These are phyloP conservation scores for Myotisia sp. DNA, from an alignment of 2,329 filamentous ascomycete genomes.

Conservation along the genomic window DNA sequence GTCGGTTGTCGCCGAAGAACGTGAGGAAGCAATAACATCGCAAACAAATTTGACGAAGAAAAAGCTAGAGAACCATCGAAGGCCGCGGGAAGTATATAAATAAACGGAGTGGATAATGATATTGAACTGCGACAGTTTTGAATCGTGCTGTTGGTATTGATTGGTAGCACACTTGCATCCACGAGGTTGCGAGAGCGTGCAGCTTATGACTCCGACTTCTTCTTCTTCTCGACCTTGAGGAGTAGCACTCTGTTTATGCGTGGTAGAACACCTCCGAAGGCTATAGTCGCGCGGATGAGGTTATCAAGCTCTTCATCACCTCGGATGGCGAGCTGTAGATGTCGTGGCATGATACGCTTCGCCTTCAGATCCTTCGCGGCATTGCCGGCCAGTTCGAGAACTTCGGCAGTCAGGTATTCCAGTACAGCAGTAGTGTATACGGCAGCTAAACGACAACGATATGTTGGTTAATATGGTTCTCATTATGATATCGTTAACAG, in stretches of 20 bases:
- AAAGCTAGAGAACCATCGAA: slow-evolving; percentile 9
- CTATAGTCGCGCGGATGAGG: slow-evolving; percentile 91
- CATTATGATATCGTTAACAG: slow-evolving; percentile 4
- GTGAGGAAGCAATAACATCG: no score
- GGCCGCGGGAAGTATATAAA: slow-evolving; percentile 16
- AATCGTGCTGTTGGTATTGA: no score
- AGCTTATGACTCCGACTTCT: slow-evolving; percentile 43
- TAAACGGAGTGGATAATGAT: no score
- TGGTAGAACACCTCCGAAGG: slow-evolving; percentile 92
- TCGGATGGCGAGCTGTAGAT: slow-evolving; percentile 93
- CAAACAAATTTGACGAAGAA: no score
- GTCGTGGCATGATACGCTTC: slow-evolving; percentile 97
- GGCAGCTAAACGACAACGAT: slow-evolving; percentile 55
- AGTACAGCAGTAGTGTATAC: slow-evolving; percentile 97
- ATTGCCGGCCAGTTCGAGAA: slow-evolving; percentile 96
- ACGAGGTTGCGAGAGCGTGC: no score
- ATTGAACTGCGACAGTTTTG: no score
- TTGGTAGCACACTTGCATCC: no score
- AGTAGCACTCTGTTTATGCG: slow-evolving; percentile 97
- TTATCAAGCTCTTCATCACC: slow-evolving; percentile 98
- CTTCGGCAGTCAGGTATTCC: slow-evolving; percentile 96
- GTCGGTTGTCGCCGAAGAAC: no score
- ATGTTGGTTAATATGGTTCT: no score
- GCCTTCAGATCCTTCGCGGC: slow-evolving; percentile 99
- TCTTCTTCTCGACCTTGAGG: slow-evolving; percentile 95